Base-by-base conservation (phyloP, 2,329 filamentous ascomycete genomes). In the Fusarium sp. region DNA sequence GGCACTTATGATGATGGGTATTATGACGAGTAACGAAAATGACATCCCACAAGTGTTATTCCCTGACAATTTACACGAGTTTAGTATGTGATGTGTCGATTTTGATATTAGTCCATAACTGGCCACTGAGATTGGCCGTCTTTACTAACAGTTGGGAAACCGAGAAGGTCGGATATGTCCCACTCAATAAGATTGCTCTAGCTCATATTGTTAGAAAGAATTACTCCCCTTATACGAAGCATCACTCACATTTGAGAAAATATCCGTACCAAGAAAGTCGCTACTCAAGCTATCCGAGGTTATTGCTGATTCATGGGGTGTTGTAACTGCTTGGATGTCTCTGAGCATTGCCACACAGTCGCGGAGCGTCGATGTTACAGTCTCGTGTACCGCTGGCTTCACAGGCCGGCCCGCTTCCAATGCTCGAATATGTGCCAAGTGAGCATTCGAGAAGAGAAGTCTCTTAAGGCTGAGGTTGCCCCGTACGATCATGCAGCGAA, bases 1-100 rank as follows among this genome's bases (percentile, higher is more conserved):
- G 89, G 89, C 7, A 82, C 81, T n/a, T 90, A 89, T 77, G 86
- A 90, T 76, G 86, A 89, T 72, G 85, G 84, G 47, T 85, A 86
- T 74, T 88, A 87, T 79, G 88, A 88, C 64, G 86, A 88, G 47
- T 78, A 61, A 65, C 38, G 54, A 65, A 38, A 59, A 6, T 25
- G 46, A 21, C 46, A n/a, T 49, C 38, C 28, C 32, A 11, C 21
- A 15, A 23, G 12, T 42, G 25, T 19, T 23, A 3, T 46, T 37
- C 23, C 33, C 13, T 23, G 18, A 40, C 25, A 30, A 15, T 25
- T 30, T 13, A 7, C 35, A 32, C 35, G 16, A 23, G 11, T 15
- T 32, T 7, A 10, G 33, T 28, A 5, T 33, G 12, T 23, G 32
- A 28, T 52, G 43, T 43, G n/a, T 33, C 46, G 35, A 23, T 57